Evolutionary conservation across 352 stramenopile species (phyloP).

Genomic region (Phytopythium montanum): DNA sequence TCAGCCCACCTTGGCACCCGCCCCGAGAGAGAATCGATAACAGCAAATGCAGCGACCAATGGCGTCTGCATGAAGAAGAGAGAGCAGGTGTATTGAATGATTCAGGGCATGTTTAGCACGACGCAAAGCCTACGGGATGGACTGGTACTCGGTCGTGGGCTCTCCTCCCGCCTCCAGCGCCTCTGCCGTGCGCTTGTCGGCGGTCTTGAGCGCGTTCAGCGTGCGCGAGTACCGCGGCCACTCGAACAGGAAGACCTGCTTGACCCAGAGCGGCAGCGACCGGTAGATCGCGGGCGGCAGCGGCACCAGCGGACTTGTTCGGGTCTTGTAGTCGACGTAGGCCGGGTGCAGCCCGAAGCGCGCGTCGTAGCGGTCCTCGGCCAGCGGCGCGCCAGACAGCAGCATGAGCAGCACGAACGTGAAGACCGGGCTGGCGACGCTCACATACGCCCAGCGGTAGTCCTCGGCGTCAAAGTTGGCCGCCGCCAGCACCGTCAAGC

Average conservation of each 20-base stretch:
- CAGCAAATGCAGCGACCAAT: too few species aligned
- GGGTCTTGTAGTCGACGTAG: conserved; percentile 67
- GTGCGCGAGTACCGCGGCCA: conserved; percentile 50
- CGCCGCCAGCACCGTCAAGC: conserved; percentile 39
- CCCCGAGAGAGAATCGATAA: not conserved
- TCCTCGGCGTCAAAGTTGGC: conserved; percentile 29
- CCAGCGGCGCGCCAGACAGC: conserved; percentile 59
- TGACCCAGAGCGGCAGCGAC: conserved; percentile 27
- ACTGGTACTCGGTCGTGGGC: conserved; percentile 21
- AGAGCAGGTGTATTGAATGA: too few species aligned
- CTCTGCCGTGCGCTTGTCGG: not conserved
- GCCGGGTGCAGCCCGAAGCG: conserved; percentile 47
- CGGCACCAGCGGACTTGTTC: conserved; percentile 54
- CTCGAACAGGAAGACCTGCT: conserved; percentile 49
- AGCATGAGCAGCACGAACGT: conserved; percentile 70
- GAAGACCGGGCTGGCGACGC: conserved; percentile 47
- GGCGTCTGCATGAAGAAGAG: too few species aligned
- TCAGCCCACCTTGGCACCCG: too few species aligned
- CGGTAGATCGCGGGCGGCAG: conserved; percentile 45
- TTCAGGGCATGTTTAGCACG: too few species aligned
- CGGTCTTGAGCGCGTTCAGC: conserved; percentile 20
- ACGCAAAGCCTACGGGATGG: conserved; percentile 25
- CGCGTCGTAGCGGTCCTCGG: conserved; percentile 58
- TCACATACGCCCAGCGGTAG: conserved; percentile 37
- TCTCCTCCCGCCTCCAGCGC: conserved; percentile 1